Evolutionary conservation across 345 rosid species (phyloP).

Genomic region (Eucalyptus erythrocorys): DNA sequence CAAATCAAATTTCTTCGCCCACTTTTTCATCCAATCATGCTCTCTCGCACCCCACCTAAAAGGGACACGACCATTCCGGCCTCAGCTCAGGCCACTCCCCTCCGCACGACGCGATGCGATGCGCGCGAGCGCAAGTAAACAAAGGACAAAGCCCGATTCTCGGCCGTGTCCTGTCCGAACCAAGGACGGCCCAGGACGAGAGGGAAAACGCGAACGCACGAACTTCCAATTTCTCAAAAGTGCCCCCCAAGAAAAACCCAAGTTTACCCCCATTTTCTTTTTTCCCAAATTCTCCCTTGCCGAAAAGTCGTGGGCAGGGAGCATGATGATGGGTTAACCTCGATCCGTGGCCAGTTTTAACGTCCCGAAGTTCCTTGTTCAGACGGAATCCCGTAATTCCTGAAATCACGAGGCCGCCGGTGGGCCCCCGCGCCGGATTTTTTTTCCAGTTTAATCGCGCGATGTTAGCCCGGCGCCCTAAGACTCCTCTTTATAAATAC

Average conservation of each 20-base stretch:
- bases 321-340: neutral
- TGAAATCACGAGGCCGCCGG: constrained; percentile 29
- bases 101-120: neutral
- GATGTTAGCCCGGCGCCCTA: neutral
- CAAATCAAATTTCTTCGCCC: neutral
- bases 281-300: neutral
- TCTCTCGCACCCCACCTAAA: neutral
- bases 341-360: constrained; percentile 4
- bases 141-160: neutral
- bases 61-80: neutral
- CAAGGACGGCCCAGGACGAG: neutral
- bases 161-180: neutral
- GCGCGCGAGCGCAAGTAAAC: neutral
- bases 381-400: constrained; percentile 28
- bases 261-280: neutral
- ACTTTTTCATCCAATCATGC: neutral
- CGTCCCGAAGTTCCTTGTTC: constrained; percentile 18
- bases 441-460: constrained; percentile 14
- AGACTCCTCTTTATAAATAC: constrained; percentile 26
- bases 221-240: neutral
- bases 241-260: neutral
- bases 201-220: neutral
- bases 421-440: constrained; percentile 6
- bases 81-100: neutral
- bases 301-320: neutral